A percentile compares a stretch with the other conserved stretches of the same genome.
phyloP scores from a whole-genome alignment of 192 early-diverging fungal genomes.

The Kickxella alabastrina region DNA sequence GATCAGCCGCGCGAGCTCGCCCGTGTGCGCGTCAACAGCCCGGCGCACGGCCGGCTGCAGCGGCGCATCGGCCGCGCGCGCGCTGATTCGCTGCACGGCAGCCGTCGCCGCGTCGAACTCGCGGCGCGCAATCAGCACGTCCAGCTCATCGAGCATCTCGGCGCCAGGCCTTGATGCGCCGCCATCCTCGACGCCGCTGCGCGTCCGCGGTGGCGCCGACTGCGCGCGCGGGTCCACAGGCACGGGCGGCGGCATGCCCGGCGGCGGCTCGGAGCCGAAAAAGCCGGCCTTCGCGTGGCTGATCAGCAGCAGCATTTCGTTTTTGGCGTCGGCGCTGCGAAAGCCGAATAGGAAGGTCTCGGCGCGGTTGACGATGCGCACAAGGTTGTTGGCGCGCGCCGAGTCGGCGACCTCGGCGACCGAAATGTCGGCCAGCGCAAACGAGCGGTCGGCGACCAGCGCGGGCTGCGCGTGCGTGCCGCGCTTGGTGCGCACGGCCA shows the following conservation, averaged over 20 bases:
- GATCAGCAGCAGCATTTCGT: constrained; percentile 48
- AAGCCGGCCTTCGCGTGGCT: constrained; percentile 39
- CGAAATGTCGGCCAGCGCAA: constrained; percentile 69
- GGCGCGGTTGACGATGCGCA: constrained; percentile 81
- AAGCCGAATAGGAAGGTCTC: constrained; percentile 70
- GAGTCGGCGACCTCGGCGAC: constrained; percentile 85
- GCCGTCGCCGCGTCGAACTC: constrained; percentile 83
- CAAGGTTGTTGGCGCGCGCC: constrained; percentile 66
- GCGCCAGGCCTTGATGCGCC: constrained; percentile 36
- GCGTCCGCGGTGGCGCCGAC: constrained; percentile 3
- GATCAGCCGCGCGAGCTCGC: constrained; percentile 53
- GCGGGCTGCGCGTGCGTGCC: constrained; percentile 61
- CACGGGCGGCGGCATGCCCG: constrained; percentile 11
- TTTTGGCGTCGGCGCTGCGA: constrained; percentile 34
- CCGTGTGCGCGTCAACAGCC: constrained; percentile 30
- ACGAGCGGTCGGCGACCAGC: constrained; percentile 80
- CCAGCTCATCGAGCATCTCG: constrained; percentile 82
- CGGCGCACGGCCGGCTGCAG: constrained; percentile 27
- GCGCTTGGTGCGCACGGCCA: constrained; percentile 76
- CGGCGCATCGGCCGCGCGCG: constrained; percentile 10
- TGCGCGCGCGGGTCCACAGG: constrained; percentile 7
- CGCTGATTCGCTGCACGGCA: constrained; percentile 32
- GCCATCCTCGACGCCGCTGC: constrained; percentile 13
- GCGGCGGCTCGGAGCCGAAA: constrained; percentile 25
- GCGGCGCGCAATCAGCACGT: constrained; percentile 87